These are phyloP conservation scores for Verbena officinalis DNA, from an alignment of 257 asterid genomes.

Conservation along the genomic window DNA sequence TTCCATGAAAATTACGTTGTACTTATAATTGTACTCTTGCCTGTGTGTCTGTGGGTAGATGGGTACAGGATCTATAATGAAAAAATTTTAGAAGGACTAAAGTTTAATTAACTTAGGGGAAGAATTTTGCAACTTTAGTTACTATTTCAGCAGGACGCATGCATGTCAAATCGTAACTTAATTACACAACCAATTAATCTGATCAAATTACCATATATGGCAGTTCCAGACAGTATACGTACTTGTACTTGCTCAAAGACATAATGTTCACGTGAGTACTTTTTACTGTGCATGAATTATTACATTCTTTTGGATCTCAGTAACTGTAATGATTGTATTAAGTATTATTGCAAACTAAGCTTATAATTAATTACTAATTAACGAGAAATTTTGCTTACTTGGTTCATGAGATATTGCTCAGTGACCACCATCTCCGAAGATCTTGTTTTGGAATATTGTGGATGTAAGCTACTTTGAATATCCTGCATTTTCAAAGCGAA, in stretches of 20 bases:
- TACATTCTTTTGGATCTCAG: not conserved
- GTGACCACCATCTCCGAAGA: constrained; percentile 16
- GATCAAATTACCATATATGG: too few relatives aligned
- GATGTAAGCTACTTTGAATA: not conserved
- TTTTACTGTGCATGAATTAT: too few relatives aligned
- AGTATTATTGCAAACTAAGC: too few relatives aligned
- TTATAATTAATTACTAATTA: too few relatives aligned
- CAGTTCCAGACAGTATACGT: not conserved
- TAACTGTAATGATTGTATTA: too few relatives aligned
- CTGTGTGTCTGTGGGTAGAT: not conserved
- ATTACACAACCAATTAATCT: not conserved
- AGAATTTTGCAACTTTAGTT: too few relatives aligned
- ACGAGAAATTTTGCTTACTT: constrained; percentile 25
- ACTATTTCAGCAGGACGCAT: constrained; percentile 9
- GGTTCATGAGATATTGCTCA: constrained; percentile 9
- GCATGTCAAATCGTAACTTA: not conserved
- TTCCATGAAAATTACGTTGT: constrained; percentile 27
- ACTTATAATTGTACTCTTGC: constrained; percentile 9
- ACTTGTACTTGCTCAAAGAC: not conserved
- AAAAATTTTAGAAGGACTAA: constrained; percentile 12
- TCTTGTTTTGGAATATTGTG: too few relatives aligned
- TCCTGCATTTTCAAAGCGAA: constrained; percentile 20
- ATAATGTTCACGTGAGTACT: too few relatives aligned
- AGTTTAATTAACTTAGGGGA: too few relatives aligned
- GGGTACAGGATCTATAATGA: not conserved